These are phyloP conservation scores for Alloteropsis angusta DNA, from an alignment of 202 grass and related monocot species.

Conservation along the genomic window DNA sequence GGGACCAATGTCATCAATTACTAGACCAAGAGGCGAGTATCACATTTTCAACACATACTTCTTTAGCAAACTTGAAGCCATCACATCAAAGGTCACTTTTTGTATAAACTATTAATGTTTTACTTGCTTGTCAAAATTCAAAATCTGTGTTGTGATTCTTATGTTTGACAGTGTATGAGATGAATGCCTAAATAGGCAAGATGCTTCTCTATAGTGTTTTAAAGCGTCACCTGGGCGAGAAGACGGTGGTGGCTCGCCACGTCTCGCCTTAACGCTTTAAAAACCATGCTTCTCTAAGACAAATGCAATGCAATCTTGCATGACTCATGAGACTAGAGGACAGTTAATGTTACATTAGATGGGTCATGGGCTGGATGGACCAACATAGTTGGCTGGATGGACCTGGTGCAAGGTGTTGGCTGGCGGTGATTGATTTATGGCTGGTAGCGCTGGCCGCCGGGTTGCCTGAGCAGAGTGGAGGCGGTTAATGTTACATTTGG, in stretches of 20 bases:
- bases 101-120: conserved; percentile 20
- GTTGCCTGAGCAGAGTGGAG: too few relatives aligned
- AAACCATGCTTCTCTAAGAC: conserved; percentile 15
- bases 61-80: conserved; percentile 78
- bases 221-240: too few relatives aligned
- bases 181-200: neutral
- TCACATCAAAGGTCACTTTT: conserved; percentile 52
- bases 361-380: too few relatives aligned
- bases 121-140: conserved; percentile 4
- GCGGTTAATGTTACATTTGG: too few relatives aligned
- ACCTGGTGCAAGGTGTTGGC: too few relatives aligned
- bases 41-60: conserved; percentile 97
- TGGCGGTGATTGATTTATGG: too few relatives aligned
- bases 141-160: neutral
- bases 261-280: too few relatives aligned
- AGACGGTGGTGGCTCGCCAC: too few relatives aligned
- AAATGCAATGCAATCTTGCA: neutral
- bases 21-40: conserved; percentile 46
- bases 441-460: too few relatives aligned
- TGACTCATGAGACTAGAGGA: too few relatives aligned
- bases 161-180: neutral
- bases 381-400: neutral
- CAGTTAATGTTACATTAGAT: neutral
- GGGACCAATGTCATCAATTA: conserved; percentile 28
- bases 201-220: too few relatives aligned